These are phyloP conservation scores for Cucurbita moschata DNA, from an alignment of 306 rosid genomes.

Conservation along the genomic window DNA sequence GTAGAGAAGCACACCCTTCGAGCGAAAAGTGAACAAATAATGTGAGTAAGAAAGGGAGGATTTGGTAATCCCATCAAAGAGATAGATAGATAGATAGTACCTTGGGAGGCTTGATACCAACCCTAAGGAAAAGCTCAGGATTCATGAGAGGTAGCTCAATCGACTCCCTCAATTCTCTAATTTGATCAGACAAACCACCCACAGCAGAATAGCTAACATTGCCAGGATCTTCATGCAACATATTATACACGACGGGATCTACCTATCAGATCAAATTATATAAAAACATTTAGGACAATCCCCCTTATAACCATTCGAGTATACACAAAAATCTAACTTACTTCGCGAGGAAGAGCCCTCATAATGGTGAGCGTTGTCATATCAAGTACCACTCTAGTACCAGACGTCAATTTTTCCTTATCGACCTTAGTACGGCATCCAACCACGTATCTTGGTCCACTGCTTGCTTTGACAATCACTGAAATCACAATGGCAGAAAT, in stretches of 20 bases:
- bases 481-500: constrained; percentile 21
- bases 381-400: constrained; percentile 93
- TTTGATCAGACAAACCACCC: constrained; percentile 95
- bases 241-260: constrained; percentile 89
- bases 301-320: background rate
- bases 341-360: constrained; percentile 98
- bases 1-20: constrained; percentile 87
- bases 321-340: constrained; percentile 17
- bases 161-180: constrained; percentile 91
- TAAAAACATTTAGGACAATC: background rate
- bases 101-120: constrained; percentile 99
- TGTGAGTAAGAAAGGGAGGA: background rate
- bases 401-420: constrained; percentile 76
- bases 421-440: constrained; percentile 95
- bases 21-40: background rate
- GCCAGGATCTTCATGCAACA: constrained; percentile 98
- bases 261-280: constrained; percentile 37
- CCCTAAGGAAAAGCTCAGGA: constrained; percentile 91
- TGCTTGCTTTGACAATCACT: constrained; percentile 96
- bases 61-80: background rate
- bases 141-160: constrained; percentile 94
- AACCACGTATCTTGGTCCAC: constrained; percentile 96
- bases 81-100: constrained; percentile 16
- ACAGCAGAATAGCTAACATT: constrained; percentile 98
- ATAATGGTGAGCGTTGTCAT: constrained; percentile 90